Evolutionary conservation across 768 basidiomycete genomes (phyloP), one percentile per base, ranked within the genome.

Genomic region (Ramaria sp.): DNA sequence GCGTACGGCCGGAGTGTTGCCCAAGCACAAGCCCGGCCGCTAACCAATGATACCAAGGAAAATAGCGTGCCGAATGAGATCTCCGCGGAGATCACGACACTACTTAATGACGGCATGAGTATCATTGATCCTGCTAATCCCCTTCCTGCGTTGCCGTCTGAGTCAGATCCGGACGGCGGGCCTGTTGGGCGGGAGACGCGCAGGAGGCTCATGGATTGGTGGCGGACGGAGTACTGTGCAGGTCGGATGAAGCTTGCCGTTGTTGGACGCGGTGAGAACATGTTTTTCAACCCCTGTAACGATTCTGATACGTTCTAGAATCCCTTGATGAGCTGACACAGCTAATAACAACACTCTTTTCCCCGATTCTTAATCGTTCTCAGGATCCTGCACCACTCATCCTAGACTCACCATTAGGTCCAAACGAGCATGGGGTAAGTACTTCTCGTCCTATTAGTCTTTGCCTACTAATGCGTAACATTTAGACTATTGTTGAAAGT

Each of bases 121-220:
- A 25, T 8, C 6, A 43, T 55, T 15, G 53, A 55, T 16, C 55
- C 55, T n/a, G 48, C 55, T 20, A 45, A 48, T 27, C 50, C 55
- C 10, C 49, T 56, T 8, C 36, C 34, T 50, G 16, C 55, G 6
- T 45, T 49, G 20, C 24, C 48, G 5, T 51, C 48, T 1, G 55
- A 67, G 61, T 58, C 64, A 59, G 65, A 72, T 63, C 68, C 71
- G 61, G 66, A 65, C 64, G 56, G 72, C 58, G 64, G 70, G 57
- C 64, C 62, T 58, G 70, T 65, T 60, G 73, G 73, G 49, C 63
- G 60, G 43, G 71, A 68, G 56, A 64, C 64, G 18, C 58, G 64
- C 13, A 34, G 63, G 24, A 51, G 69, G 16, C 60, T 71, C 1
- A 59, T 71, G 7, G 65, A 69, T 52, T 73, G 71, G 71, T 71